These are phyloP conservation scores for Lachnellula cervina DNA, from an alignment of 2,329 filamentous ascomycete genomes.

Conservation along the genomic window DNA sequence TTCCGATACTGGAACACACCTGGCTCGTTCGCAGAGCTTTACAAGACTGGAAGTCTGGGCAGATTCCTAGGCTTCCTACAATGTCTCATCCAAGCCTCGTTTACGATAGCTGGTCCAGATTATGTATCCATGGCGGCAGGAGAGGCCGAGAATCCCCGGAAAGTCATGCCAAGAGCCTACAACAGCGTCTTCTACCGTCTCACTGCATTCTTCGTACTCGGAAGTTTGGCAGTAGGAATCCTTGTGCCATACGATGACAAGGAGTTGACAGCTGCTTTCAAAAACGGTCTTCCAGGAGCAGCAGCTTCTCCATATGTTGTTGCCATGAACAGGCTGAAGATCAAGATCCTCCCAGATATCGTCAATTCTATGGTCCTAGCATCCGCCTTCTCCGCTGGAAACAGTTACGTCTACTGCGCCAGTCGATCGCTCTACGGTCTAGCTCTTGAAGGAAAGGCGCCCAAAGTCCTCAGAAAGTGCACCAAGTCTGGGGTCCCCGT, in stretches of 20 bases:
- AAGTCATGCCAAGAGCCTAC: slow-evolving; percentile 61
- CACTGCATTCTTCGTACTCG: slow-evolving; percentile 65
- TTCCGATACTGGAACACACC: slow-evolving; percentile 44
- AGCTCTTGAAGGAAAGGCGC: slow-evolving; percentile 44
- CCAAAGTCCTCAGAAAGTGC: slow-evolving; percentile 41
- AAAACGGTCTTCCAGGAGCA: slow-evolving; percentile 32
- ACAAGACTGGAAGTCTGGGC: slow-evolving; percentile 49
- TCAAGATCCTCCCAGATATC: slow-evolving; percentile 52
- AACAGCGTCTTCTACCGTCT: slow-evolving; percentile 70
- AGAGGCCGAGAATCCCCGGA: slow-evolving; percentile 59
- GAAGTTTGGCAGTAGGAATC: slow-evolving; percentile 60
- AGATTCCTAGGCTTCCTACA: slow-evolving; percentile 54
- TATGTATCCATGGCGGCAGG: slow-evolving; percentile 68
- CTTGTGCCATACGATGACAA: slow-evolving; percentile 60
- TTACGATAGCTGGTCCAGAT: slow-evolving; percentile 64
- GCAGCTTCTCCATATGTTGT: slow-evolving; percentile 41
- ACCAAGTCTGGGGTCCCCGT: slow-evolving; percentile 52
- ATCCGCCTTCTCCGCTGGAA: slow-evolving; percentile 50
- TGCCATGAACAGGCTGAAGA: slow-evolving; percentile 57
- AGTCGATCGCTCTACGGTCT: slow-evolving; percentile 52
- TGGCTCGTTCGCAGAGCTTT: slow-evolving; percentile 49
- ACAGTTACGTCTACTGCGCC: slow-evolving; percentile 45
- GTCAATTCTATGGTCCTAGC: slow-evolving; percentile 56
- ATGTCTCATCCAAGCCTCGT: slow-evolving; percentile 59
- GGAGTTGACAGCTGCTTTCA: slow-evolving; percentile 49